Evolutionary conservation across 768 basidiomycete genomes (phyloP), one percentile per base, ranked within the genome.

Genomic region (Coprinopsis sp.): DNA sequence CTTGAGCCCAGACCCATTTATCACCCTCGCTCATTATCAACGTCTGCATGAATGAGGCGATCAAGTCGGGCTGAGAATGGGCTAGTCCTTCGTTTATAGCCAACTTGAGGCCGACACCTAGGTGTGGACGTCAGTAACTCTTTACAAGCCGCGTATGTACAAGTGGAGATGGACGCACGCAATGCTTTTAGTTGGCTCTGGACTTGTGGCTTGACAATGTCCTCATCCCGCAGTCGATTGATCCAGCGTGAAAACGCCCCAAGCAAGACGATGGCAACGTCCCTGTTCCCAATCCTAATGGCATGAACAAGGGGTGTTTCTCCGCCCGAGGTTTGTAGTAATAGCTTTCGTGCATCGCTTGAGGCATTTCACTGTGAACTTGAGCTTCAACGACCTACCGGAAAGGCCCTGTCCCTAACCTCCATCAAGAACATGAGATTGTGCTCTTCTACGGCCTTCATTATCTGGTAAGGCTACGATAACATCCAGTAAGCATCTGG

Each of bases 21-120:
- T 94, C 89, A 13, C 94, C 94, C 71, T 96, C 93, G 46, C 88
- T 91, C 94, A 97, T 97, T 54, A 98, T 81, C 28, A 97, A 70
- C 13, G 91, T 91, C 67, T 98, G 94, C 57, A 98, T 70, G 65
- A 94, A 97, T 1, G 90, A 92, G 3, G 94, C 88, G 40, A 90
- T 87, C 36, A 98, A 74, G 57, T 90, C 84, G 51, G 80, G 86
- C 60, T 91, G 86, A 0, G 83, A 81, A 56, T 79, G 82, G 51
- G 86, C 78, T 33, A 95, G 73, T 16, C 91, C 91, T 54, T 84
- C 84, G 58, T 93, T 89, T 42, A 97, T 96, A 2, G 92, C 94
- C 36, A 92, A 76, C 62, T 95, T 94, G 45, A 98, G 77, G 61
- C 94, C 91, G 14, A 80, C 76, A 33, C 87, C 87, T 82, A 38